A percentile compares a stretch with the other conserved stretches of the same genome.
Conservation (phyloP, 1,284 basidiomycete genomes). For the Puccinia polysora region DNA sequence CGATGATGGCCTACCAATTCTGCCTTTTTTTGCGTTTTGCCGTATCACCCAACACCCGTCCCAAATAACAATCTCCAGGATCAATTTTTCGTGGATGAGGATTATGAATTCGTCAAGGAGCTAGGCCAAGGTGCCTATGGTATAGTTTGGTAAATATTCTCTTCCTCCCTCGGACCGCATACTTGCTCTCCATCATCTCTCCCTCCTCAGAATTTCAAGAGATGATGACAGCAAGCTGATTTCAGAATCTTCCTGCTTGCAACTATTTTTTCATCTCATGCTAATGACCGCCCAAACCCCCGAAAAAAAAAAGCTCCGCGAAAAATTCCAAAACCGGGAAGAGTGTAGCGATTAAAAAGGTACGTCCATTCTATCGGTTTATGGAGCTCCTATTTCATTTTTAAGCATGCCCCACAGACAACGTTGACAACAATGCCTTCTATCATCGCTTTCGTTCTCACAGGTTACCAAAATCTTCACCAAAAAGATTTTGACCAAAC, state of each 20-base stretch:
- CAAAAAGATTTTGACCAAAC: conserved; percentile 90
- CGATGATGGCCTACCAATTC: too few relatives aligned
- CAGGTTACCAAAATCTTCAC: conserved; percentile 92
- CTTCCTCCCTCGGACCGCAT: too few relatives aligned
- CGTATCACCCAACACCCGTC: neutral
- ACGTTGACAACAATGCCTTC: too few relatives aligned
- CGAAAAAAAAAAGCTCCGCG: conserved; percentile 45
- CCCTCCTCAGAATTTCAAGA: too few relatives aligned
- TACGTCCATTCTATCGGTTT: conserved; percentile 34
- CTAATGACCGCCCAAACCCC: too few relatives aligned
- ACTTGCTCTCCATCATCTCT: neutral
- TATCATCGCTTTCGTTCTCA: neutral
- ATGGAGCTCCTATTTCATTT: neutral
- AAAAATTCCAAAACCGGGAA: conserved; percentile 56
- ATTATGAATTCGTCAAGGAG: conserved; percentile 90
- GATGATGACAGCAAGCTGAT: neutral
- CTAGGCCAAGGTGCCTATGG: conserved; percentile 91
- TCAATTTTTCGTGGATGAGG: conserved; percentile 74
- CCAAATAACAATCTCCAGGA: neutral
- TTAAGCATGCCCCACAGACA: neutral
- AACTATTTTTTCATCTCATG: too few relatives aligned
- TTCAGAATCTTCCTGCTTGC: too few relatives aligned
- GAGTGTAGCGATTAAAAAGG: conserved; percentile 75
- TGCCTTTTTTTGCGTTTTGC: neutral
- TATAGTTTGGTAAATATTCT: conserved; percentile 44